phyloP scores from a whole-genome alignment of 176 grass and related monocot genomes.

The Avena eriantha region DNA sequence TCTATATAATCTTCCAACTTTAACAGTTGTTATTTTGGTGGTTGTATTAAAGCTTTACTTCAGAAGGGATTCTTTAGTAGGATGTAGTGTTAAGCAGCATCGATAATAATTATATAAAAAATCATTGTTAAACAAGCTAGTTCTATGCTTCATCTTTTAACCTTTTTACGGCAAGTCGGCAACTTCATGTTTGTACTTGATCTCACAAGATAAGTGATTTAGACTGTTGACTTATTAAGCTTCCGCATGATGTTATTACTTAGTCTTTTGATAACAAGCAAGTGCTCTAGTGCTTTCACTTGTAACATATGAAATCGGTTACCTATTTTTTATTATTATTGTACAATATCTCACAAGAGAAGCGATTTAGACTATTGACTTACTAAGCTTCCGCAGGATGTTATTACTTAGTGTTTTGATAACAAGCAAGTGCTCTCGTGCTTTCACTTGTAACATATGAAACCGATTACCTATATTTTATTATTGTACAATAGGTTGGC shows the following conservation, averaged over 20 bases:
- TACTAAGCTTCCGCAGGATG: not conserved
- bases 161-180: not conserved
- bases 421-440: not conserved
- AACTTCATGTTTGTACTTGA: slow-evolving; percentile 23
- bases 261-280: not conserved
- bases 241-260: not conserved
- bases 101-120: not conserved
- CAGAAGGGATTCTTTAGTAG: not conserved
- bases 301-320: slow-evolving; percentile 31
- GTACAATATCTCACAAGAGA: slow-evolving; percentile 31
- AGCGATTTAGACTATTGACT: slow-evolving; percentile 12
- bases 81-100: not conserved
- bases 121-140: slow-evolving; percentile 9
- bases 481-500: slow-evolving; percentile 74
- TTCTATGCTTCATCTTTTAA: slow-evolving; percentile 21
- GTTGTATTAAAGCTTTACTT: slow-evolving; percentile 1
- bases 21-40: not conserved
- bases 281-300: not conserved
- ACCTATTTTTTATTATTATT: slow-evolving; percentile 30
- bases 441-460: slow-evolving; percentile 22
- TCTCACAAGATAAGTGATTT: slow-evolving; percentile 32
- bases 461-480: slow-evolving; percentile 40
- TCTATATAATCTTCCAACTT: not conserved
- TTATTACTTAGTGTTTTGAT: not conserved
- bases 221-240: slow-evolving; percentile 8